Percentiles rank a stretch among this genome's conserved stretches.
Conservation (phyloP, 1,284 basidiomycete species). For the Cryptococcus jaspeensis region DNA sequence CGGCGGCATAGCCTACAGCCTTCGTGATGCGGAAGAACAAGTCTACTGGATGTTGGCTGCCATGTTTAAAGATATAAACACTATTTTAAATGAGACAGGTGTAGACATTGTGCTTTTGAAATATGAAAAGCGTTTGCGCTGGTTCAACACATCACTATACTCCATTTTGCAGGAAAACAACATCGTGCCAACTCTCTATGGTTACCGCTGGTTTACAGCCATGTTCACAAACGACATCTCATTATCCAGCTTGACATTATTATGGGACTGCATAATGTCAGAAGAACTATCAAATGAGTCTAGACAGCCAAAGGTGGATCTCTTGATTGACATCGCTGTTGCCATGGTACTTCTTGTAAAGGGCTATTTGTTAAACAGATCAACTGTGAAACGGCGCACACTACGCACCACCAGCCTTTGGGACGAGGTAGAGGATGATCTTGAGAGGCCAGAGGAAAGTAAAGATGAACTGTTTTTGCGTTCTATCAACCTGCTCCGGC, state of each 20-base stretch:
- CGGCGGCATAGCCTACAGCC: constrained; percentile 5
- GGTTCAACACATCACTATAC: constrained; percentile 42
- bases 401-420: constrained; percentile 3
- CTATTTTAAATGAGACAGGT: constrained; percentile 13
- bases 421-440: constrained; percentile 21
- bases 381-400: neutral
- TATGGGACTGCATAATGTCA: constrained; percentile 49
- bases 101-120: constrained; percentile 17
- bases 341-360: constrained; percentile 43
- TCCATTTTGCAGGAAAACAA: constrained; percentile 28
- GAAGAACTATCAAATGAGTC: constrained; percentile 26
- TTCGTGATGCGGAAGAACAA: constrained; percentile 41
- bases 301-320: constrained; percentile 37
- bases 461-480: constrained; percentile 18
- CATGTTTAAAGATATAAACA: constrained; percentile 37
- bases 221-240: constrained; percentile 34
- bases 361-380: constrained; percentile 10
- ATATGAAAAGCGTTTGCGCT: constrained; percentile 33
- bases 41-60: constrained; percentile 45
- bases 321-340: constrained; percentile 40
- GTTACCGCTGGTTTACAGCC: constrained; percentile 40
- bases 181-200: constrained; percentile 40
- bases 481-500: constrained; percentile 28
- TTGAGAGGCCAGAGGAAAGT: constrained; percentile 5
- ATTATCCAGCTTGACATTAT: constrained; percentile 22